Percentiles rank a stretch among this genome's conserved stretches.
These are phyloP conservation scores for Lecanicillium sp. DNA, from an alignment of 2,329 filamentous ascomycete genomes.

Conservation along the genomic window DNA sequence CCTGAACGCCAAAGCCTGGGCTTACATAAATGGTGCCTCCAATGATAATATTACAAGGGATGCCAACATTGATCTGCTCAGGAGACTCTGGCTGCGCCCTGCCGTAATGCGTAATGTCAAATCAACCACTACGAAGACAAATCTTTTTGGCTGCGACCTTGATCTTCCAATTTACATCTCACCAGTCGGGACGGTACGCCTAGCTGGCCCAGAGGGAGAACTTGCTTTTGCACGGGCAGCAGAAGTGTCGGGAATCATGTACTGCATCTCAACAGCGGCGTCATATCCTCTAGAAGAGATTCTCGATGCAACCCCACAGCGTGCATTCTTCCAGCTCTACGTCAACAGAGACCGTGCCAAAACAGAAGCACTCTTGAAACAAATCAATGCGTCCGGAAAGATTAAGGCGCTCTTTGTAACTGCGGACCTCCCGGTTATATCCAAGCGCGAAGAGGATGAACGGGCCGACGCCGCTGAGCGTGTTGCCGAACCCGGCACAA, in stretches of 20 bases:
- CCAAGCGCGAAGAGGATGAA: conserved; percentile 14
- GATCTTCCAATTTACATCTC: conserved; percentile 15
- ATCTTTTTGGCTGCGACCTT: conserved; percentile 14
- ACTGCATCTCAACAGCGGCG: conserved; percentile 7
- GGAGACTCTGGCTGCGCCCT: conserved; percentile 16
- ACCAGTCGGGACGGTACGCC: conserved; percentile 13
- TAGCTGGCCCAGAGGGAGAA: conserved; percentile 13
- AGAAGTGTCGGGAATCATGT: not conserved
- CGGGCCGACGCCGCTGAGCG: conserved; percentile 5
- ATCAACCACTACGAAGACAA: conserved; percentile 10
- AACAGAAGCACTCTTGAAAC: conserved; percentile 2
- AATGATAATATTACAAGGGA: conserved; percentile 18
- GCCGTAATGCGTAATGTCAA: conserved; percentile 15
- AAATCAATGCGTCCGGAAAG: conserved; percentile 1
- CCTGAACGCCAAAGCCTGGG: conserved; percentile 14
- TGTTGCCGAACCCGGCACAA: not conserved
- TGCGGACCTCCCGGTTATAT: conserved; percentile 6
- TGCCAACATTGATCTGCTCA: conserved; percentile 12
- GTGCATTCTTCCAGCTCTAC: conserved; percentile 11
- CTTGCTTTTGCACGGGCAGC: conserved; percentile 13
- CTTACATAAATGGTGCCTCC: conserved; percentile 16
- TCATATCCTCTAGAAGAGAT: conserved; percentile 9
- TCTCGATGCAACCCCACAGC: conserved; percentile 4
- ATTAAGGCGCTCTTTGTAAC: conserved; percentile 10
- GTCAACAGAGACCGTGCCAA: conserved; percentile 8